Evolutionary conservation across 352 stramenopile species (phyloP).

Genomic region (Phytophthora uliginosa): DNA sequence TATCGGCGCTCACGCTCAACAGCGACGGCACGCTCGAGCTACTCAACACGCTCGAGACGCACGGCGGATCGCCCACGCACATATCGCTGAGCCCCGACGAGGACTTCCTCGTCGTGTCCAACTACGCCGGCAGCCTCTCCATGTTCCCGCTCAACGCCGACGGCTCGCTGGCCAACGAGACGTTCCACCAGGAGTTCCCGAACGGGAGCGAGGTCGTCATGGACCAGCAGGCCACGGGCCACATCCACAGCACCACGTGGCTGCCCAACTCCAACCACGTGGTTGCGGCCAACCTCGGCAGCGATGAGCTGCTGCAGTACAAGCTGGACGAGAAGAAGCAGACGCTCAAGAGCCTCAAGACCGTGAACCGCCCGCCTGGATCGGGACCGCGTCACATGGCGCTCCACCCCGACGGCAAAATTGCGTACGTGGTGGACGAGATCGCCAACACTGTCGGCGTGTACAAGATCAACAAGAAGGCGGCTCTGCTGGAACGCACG

Average conservation of each 20-base stretch:
- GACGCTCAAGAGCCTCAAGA: slow-evolving; percentile 39
- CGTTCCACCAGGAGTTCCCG: slow-evolving; percentile 54
- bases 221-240: slow-evolving; percentile 50
- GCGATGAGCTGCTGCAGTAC: slow-evolving; percentile 67
- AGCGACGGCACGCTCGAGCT: slow-evolving; percentile 48
- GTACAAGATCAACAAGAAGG: slow-evolving; percentile 46
- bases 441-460: slow-evolving; percentile 72
- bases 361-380: slow-evolving; percentile 37
- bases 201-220: slow-evolving; percentile 47
- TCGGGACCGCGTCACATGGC: slow-evolving; percentile 76
- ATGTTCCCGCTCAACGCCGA: slow-evolving; percentile 63
- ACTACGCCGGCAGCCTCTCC: slow-evolving; percentile 71
- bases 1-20: slow-evolving; percentile 55
- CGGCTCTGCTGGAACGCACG: slow-evolving; percentile 29
- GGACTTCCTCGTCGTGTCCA: slow-evolving; percentile 67
- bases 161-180: slow-evolving; percentile 48
- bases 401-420: slow-evolving; percentile 52
- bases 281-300: slow-evolving; percentile 68
- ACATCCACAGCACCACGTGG: slow-evolving; percentile 81
- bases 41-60: slow-evolving; percentile 62
- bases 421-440: slow-evolving; percentile 75
- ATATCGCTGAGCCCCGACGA: slow-evolving; percentile 59
- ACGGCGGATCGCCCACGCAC: slow-evolving; percentile 56
- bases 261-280: slow-evolving; percentile 50
- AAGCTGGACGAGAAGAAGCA: slow-evolving; percentile 48